Evolutionary conservation across 345 rosid genomes (phyloP).

Genomic region (Melaleuca alternifolia): DNA sequence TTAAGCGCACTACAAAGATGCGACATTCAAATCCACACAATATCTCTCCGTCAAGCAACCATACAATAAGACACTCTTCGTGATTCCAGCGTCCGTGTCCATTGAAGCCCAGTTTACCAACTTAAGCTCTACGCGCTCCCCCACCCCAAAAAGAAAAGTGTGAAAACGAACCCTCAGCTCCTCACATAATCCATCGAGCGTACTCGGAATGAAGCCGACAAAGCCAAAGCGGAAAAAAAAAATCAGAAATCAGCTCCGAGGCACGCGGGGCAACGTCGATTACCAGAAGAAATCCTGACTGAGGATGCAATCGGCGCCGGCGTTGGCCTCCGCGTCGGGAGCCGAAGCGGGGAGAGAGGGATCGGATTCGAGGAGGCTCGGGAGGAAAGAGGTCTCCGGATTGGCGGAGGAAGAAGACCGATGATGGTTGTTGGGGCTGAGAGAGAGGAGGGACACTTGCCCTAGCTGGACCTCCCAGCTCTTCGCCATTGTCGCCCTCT

Average conservation of each 20-base stretch:
- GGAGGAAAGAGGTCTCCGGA: constrained; percentile 5
- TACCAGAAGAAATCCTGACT: constrained; percentile 98
- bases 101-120: neutral
- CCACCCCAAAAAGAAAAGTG: too few species aligned
- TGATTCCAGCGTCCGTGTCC: neutral
- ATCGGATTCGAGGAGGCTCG: constrained; percentile 33
- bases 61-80: neutral
- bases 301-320: constrained; percentile 68
- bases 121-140: too few species aligned
- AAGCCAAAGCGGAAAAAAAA: neutral
- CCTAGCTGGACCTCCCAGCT: constrained; percentile 37
- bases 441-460: constrained; percentile 8
- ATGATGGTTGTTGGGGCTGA: neutral
- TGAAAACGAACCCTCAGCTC: neutral
- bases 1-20: neutral
- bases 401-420: constrained; percentile 1
- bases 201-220: neutral
- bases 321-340: constrained; percentile 20
- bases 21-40: neutral
- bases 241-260: neutral
- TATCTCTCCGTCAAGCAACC: neutral
- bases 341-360: constrained; percentile 15
- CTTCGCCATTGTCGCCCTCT: constrained; percentile 18
- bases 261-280: neutral
- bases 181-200: neutral